These are phyloP conservation scores for Mycena floridula DNA, from an alignment of 768 basidiomycete species.

Conservation along the genomic window DNA sequence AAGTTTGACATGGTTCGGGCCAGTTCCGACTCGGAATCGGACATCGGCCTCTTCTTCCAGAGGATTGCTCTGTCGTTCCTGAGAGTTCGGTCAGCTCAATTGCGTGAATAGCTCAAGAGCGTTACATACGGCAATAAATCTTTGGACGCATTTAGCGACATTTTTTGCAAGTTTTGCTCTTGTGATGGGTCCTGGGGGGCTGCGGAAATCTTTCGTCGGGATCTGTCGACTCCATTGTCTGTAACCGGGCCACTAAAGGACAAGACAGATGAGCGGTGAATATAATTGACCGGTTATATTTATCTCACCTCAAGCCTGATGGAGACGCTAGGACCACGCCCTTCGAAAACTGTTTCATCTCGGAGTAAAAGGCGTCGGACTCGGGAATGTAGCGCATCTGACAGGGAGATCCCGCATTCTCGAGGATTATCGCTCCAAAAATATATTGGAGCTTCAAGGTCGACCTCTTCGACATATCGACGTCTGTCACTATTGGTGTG, in stretches of 20 bases:
- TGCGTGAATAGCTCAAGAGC: conserved; percentile 2
- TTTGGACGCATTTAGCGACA: conserved; percentile 67
- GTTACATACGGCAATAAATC: conserved; percentile 53
- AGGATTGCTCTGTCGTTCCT: conserved; percentile 44
- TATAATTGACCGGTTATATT: conserved; percentile 1
- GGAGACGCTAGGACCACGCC: conserved; percentile 75
- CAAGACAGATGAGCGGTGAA: conserved; percentile 7
- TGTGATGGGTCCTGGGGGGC: conserved; percentile 73
- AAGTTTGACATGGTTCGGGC: conserved; percentile 45
- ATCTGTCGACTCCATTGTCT: conserved; percentile 75
- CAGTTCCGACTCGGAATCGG: conserved; percentile 56
- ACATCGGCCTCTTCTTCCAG: conserved; percentile 62
- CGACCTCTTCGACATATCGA: conserved; percentile 69
- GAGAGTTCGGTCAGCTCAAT: not conserved
- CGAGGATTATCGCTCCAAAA: conserved; percentile 49
- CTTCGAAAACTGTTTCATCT: conserved; percentile 63
- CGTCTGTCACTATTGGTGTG: conserved; percentile 72
- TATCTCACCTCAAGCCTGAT: conserved; percentile 66
- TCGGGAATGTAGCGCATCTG: conserved; percentile 57
- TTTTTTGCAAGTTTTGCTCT: conserved; percentile 73
- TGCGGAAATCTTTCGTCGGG: conserved; percentile 75
- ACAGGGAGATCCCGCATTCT: conserved; percentile 56
- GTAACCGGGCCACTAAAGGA: conserved; percentile 71
- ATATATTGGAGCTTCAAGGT: conserved; percentile 57
- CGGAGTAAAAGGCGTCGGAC: conserved; percentile 49